phyloP scores from a whole-genome alignment of 2,329 filamentous ascomycete species.

The Fusarium sp. region DNA sequence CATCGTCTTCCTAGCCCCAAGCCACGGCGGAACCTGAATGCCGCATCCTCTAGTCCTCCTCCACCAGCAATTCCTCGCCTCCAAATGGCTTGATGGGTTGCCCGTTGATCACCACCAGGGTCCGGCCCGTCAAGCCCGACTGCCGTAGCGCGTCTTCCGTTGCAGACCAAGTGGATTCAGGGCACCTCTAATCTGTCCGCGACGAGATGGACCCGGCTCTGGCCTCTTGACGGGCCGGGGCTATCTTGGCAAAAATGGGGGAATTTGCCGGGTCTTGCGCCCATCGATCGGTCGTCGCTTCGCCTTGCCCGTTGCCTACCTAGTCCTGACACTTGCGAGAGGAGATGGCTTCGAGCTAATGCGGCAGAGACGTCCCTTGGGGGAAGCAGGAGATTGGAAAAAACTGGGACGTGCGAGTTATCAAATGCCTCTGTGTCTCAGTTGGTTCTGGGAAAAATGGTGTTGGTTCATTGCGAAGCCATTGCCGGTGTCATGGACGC shows the following conservation, averaged over 20 bases:
- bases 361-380: no score
- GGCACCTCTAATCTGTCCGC: not conserved
- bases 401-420: no score
- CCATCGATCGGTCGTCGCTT: not conserved
- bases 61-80: not conserved
- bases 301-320: not conserved
- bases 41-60: conserved; percentile 2
- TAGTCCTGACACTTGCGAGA: no score
- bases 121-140: conserved; percentile 22
- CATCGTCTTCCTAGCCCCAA: no score
- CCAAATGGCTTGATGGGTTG: not conserved
- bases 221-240: no score
- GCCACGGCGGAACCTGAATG: not conserved
- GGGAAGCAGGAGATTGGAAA: no score
- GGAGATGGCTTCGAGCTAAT: no score
- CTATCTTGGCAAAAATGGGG: not conserved
- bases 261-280: not conserved
- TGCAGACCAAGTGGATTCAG: conserved; percentile 9
- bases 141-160: not conserved
- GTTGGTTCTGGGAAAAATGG: no score
- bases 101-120: not conserved
- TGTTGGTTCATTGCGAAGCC: not conserved
- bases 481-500: no score
- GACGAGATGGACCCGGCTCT: no score
- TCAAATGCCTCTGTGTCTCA: no score